Percentiles rank a stretch among this genome's conserved stretches.
phyloP scores from a whole-genome alignment of 2,329 filamentous ascomycete species.

The Ophiostoma pallidulum region DNA sequence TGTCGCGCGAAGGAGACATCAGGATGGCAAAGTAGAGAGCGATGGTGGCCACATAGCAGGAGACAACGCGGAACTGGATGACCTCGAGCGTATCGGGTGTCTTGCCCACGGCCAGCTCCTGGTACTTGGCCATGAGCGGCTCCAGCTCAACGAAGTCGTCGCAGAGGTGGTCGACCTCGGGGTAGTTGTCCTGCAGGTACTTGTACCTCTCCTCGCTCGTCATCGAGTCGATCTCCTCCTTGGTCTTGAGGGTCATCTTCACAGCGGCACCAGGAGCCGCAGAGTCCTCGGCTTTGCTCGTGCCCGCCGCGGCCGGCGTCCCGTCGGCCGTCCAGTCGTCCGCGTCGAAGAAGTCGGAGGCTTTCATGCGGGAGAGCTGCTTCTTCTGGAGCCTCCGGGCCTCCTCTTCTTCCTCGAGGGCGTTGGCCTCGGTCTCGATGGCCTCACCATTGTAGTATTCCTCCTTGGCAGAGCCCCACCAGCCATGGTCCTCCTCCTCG shows the following conservation, averaged over 20 bases:
- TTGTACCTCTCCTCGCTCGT: constrained; percentile 61
- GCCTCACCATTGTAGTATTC: constrained; percentile 90
- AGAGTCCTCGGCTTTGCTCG: constrained; percentile 32
- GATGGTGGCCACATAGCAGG: constrained; percentile 77
- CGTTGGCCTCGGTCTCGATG: constrained; percentile 55
- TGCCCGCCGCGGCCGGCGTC: constrained; percentile 16
- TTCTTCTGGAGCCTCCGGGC: constrained; percentile 83
- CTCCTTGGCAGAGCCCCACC: constrained; percentile 79
- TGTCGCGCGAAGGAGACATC: constrained; percentile 64
- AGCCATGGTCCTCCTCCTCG: constrained; percentile 52
- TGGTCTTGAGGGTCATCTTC: constrained; percentile 75
- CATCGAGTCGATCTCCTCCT: constrained; percentile 76
- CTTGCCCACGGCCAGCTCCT: constrained; percentile 46
- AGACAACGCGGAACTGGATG: constrained; percentile 69
- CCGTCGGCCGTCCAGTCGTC: constrained; percentile 63
- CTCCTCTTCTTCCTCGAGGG: constrained; percentile 85
- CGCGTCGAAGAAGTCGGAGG: constrained; percentile 91
- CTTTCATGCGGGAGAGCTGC: constrained; percentile 78
- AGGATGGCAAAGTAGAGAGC: constrained; percentile 92
- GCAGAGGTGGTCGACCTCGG: constrained; percentile 80
- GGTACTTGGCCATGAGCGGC: constrained; percentile 49
- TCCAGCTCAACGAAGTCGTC: constrained; percentile 71
- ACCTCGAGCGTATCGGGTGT: constrained; percentile 46
- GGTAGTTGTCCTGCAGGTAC: constrained; percentile 72
- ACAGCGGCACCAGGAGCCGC: constrained; percentile 46